Percentiles rank a stretch among this genome's conserved stretches.
phyloP scores from a whole-genome alignment of 1,284 basidiomycete genomes.

The Puccinia horiana region DNA sequence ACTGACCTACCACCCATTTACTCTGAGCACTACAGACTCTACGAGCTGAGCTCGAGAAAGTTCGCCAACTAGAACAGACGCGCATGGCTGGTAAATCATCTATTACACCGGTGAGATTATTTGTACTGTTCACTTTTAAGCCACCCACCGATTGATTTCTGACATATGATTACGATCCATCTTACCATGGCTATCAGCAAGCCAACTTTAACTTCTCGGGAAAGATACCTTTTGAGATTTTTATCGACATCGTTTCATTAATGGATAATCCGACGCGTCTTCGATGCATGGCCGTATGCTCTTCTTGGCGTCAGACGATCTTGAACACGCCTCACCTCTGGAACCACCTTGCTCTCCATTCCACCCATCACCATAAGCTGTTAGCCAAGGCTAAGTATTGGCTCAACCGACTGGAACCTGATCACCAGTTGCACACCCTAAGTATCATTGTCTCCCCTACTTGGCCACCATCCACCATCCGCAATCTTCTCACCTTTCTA shows the following conservation, averaged over 20 bases:
- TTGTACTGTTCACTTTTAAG: not conserved
- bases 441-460: not conserved
- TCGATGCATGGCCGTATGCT: constrained; percentile 33
- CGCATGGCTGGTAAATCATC: not conserved
- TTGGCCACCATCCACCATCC: constrained; percentile 1
- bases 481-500: constrained; percentile 20
- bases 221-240: constrained; percentile 26
- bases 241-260: constrained; percentile 16
- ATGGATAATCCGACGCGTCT: constrained; percentile 32
- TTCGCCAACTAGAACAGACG: constrained; percentile 11
- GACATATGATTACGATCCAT: not conserved
- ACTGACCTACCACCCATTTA: not conserved
- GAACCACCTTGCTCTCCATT: constrained; percentile 14
- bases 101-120: not conserved
- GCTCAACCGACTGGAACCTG: constrained; percentile 16
- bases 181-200: not conserved
- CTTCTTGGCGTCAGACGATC: constrained; percentile 32
- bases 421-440: constrained; percentile 6
- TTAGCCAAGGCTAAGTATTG: constrained; percentile 33
- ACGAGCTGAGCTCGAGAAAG: constrained; percentile 22
- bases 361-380: not conserved
- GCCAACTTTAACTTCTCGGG: not conserved
- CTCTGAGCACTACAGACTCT: not conserved
- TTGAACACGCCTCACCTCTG: constrained; percentile 14
- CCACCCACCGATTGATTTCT: not conserved